Evolutionary conservation across 805 yeast species (phyloP).

Genomic region (Lipomyces chichibuensis): DNA sequence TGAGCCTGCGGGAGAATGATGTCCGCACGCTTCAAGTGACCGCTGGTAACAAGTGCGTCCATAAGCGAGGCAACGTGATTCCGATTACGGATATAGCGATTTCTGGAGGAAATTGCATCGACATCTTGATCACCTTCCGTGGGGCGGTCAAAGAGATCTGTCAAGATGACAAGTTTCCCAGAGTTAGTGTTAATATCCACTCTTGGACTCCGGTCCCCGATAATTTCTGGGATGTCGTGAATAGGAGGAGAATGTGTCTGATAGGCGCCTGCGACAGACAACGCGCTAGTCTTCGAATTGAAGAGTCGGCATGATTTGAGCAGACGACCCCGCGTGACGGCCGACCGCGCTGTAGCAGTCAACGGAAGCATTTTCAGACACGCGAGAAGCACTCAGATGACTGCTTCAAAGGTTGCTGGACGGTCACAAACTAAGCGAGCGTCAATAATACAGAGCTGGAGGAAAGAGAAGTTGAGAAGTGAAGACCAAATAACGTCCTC

Average conservation of each 20-base stretch:
- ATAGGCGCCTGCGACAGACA: not conserved
- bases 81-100: conserved; percentile 12
- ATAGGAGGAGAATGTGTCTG: not conserved
- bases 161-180: conserved; percentile 28
- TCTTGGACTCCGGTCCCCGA: not conserved
- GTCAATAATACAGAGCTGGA: not conserved
- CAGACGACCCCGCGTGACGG: not conserved
- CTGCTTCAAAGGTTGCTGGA: not conserved
- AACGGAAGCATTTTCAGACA: conserved; percentile 1
- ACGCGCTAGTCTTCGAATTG: not conserved
- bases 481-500: not conserved
- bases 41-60: conserved; percentile 33
- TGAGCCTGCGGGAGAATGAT: conserved; percentile 22
- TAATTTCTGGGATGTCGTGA: not conserved
- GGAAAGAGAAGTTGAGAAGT: not conserved
- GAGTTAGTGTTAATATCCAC: conserved; percentile 1
- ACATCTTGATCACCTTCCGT: conserved; percentile 4
- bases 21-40: conserved; percentile 35
- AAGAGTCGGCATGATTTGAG: not conserved
- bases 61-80: conserved; percentile 32
- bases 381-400: not conserved
- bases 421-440: not conserved
- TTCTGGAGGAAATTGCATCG: conserved; percentile 12
- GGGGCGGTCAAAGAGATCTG: conserved; percentile 9
- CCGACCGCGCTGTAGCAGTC: conserved; percentile 1